phyloP scores from a whole-genome alignment of 176 grass and related monocot species.

The Carex cristatella region DNA sequence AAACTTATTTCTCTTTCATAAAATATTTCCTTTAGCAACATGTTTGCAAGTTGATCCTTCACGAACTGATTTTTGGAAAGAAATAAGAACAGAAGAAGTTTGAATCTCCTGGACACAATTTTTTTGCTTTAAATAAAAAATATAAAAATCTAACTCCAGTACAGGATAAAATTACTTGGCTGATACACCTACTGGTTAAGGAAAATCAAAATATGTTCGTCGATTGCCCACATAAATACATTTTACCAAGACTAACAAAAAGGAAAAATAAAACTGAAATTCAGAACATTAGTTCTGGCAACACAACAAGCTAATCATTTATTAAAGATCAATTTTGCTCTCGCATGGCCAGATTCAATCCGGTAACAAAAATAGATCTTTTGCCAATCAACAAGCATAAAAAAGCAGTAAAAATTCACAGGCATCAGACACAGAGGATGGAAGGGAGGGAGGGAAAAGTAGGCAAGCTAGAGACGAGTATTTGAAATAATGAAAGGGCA shows the following conservation, averaged over 20 bases:
- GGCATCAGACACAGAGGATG: too few relatives aligned
- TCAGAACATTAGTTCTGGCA: not conserved
- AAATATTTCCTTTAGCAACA: not conserved
- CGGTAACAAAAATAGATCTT: slow-evolving; percentile 30
- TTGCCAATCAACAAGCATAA: slow-evolving; percentile 24
- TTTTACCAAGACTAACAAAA: not conserved
- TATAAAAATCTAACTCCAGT: not conserved
- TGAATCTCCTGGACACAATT: not conserved
- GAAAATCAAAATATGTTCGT: not conserved
- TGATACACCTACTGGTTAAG: too few relatives aligned
- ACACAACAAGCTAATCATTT: slow-evolving; percentile 13
- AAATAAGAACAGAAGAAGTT: not conserved
- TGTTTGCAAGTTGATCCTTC: not conserved
- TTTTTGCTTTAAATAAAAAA: not conserved
- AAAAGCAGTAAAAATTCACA: not conserved
- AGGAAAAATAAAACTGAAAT: not conserved
- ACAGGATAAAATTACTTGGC: too few relatives aligned
- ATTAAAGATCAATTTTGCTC: slow-evolving; percentile 31
- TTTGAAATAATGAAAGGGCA: too few relatives aligned
- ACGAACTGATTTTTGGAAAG: not conserved
- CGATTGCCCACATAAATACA: not conserved
- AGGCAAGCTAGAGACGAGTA: too few relatives aligned
- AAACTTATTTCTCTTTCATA: not conserved
- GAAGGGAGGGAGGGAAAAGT: too few relatives aligned
- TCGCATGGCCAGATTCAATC: slow-evolving; percentile 28